Evolutionary conservation across 257 asterid species (phyloP).

Genomic region (Forsythia suspensa): DNA sequence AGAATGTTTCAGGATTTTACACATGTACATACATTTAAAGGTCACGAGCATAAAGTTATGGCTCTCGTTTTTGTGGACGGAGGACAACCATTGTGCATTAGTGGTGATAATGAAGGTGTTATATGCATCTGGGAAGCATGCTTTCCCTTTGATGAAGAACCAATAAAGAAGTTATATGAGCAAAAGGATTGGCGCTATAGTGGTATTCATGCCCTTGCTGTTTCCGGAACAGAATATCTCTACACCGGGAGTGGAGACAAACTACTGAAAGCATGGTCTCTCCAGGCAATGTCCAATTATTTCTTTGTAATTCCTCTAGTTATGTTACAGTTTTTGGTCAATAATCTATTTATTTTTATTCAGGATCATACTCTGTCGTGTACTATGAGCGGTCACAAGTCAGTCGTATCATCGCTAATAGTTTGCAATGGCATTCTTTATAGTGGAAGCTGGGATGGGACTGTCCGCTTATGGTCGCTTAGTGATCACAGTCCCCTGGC

Average conservation of each 20-base stretch:
- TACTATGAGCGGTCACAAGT: slow-evolving; percentile 79
- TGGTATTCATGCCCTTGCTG: slow-evolving; percentile 89
- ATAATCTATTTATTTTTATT: slow-evolving; percentile 13
- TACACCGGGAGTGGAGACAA: slow-evolving; percentile 94
- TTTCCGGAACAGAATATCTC: slow-evolving; percentile 58
- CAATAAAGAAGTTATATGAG: slow-evolving; percentile 58
- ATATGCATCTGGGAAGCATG: slow-evolving; percentile 81
- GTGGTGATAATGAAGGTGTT: slow-evolving; percentile 79
- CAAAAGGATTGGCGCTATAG: slow-evolving; percentile 95
- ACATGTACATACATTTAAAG: slow-evolving; percentile 72
- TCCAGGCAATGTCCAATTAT: slow-evolving; percentile 52
- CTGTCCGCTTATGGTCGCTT: slow-evolving; percentile 85
- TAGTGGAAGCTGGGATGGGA: slow-evolving; percentile 99
- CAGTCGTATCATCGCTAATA: slow-evolving; percentile 70
- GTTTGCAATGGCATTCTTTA: slow-evolving; percentile 69
- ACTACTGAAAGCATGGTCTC: slow-evolving; percentile 91
- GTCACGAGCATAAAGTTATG: slow-evolving; percentile 80
- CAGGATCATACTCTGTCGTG: slow-evolving; percentile 68
- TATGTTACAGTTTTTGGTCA: slow-evolving; percentile 7
- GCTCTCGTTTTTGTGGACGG: slow-evolving; percentile 66
- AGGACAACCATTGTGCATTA: slow-evolving; percentile 71
- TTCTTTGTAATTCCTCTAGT: not conserved
- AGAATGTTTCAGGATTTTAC: slow-evolving; percentile 58
- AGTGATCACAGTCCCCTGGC: slow-evolving; percentile 77
- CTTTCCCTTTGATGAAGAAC: slow-evolving; percentile 55